Conservation (phyloP, 2,329 filamentous ascomycete species). For the Colletotrichum eleusines region DNA sequence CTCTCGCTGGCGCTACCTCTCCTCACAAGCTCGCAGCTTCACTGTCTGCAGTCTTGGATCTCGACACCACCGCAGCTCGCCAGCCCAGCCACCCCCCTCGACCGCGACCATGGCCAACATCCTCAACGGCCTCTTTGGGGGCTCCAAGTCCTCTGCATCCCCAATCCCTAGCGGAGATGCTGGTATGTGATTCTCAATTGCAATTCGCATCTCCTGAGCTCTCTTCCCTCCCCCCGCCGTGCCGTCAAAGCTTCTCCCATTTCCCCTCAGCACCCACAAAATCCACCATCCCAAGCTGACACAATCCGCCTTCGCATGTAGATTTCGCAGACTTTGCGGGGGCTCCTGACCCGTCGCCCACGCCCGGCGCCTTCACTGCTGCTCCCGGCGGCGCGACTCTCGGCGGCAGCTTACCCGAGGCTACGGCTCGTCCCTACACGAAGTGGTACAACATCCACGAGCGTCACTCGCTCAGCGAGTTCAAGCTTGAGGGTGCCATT, state of each 20-base stretch:
- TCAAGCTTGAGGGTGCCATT: slow-evolving; percentile 88
- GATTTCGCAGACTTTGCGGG: slow-evolving; percentile 96
- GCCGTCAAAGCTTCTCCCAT: slow-evolving; percentile 33
- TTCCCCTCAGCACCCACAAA: slow-evolving; percentile 37
- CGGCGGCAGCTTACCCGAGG: slow-evolving; percentile 58
- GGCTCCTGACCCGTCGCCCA: slow-evolving; percentile 74
- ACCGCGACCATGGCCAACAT: slow-evolving; percentile 66
- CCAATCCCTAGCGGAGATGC: slow-evolving; percentile 68
- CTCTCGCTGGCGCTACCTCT: slow-evolving; percentile 37
- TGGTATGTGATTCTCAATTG: slow-evolving; percentile 62
- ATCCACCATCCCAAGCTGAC: slow-evolving; percentile 45
- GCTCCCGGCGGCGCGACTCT: slow-evolving; percentile 60
- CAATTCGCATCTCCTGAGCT: slow-evolving; percentile 17
- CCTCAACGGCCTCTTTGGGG: slow-evolving; percentile 77
- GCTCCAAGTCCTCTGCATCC: slow-evolving; percentile 69
- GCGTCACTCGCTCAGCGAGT: slow-evolving; percentile 85
- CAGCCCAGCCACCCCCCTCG: slow-evolving; percentile 36
- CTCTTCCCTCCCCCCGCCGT: background rate
- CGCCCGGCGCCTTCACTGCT: slow-evolving; percentile 55
- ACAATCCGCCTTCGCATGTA: slow-evolving; percentile 52
- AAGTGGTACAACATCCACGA: slow-evolving; percentile 99
- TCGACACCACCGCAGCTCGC: slow-evolving; percentile 43
- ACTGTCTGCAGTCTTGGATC: slow-evolving; percentile 39
- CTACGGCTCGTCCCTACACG: slow-evolving; percentile 76
- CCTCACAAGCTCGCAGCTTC: slow-evolving; percentile 40